Evolutionary conservation across 208 protist species (phyloP).

Genomic region (Trypanosoma theileri): DNA sequence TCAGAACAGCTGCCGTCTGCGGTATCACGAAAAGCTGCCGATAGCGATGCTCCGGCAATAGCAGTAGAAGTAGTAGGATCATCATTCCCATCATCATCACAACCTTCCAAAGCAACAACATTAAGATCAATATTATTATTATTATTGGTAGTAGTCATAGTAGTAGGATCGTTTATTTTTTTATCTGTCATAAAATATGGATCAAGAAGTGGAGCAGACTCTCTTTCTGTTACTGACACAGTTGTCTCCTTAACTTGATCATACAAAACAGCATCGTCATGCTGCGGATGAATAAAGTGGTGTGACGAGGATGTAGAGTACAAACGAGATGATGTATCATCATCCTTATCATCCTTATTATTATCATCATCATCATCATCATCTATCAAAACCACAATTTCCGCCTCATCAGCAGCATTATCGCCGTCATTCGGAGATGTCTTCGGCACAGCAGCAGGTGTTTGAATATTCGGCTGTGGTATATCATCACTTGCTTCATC

Average conservation of each 20-base stretch:
- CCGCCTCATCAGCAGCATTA: constrained; percentile 14
- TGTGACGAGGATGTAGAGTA: background rate
- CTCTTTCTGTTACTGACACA: too few relatives aligned
- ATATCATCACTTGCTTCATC: constrained; percentile 21
- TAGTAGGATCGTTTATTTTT: too few relatives aligned
- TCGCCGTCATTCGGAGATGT: constrained; percentile 4
- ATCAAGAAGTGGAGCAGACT: too few relatives aligned
- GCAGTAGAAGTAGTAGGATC: background rate
- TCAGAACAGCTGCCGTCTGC: constrained; percentile 2
- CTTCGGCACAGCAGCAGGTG: constrained; percentile 15
- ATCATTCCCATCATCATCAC: background rate
- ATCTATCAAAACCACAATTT: constrained; percentile 28
- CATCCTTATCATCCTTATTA: constrained; percentile 3
- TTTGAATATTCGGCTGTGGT: constrained; percentile 14
- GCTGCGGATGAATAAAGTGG: background rate
- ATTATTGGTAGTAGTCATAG: too few relatives aligned
- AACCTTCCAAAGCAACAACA: background rate
- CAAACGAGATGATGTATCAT: constrained; percentile 1
- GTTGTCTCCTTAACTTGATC: too few relatives aligned
- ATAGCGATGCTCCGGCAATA: background rate
- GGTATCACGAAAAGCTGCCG: constrained; percentile 4
- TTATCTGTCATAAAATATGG: too few relatives aligned
- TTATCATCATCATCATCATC: constrained; percentile 9
- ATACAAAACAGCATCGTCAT: background rate
- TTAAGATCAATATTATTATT: background rate